Conservation (phyloP, 2,329 filamentous ascomycete genomes). For the Thelonectria blattea region DNA sequence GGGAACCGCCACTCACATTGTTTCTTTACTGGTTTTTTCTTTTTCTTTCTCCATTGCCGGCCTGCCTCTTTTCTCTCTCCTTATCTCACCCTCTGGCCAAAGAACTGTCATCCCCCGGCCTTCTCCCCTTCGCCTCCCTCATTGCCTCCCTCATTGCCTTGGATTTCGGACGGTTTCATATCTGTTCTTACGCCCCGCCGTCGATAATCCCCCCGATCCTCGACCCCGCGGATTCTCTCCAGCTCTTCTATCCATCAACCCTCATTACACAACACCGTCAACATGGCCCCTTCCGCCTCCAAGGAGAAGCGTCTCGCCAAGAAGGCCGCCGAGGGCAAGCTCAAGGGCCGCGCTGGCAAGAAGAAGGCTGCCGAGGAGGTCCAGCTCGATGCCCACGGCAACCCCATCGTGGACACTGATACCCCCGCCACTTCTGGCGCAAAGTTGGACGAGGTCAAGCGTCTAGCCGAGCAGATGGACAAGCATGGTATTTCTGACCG, state of each 20-base stretch:
- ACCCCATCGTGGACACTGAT: conserved; percentile 59
- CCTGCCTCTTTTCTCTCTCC: conserved; percentile 22
- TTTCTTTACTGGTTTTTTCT: conserved; percentile 35
- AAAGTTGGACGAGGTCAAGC: conserved; percentile 82
- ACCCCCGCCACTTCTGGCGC: conserved; percentile 72
- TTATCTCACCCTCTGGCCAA: conserved; percentile 26
- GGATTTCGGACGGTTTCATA: conserved; percentile 25
- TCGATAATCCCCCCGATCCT: conserved; percentile 33
- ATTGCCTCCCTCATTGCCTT: conserved; percentile 29
- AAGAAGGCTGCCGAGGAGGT: conserved; percentile 76
- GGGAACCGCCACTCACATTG: conserved; percentile 38
- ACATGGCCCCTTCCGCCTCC: conserved; percentile 68
- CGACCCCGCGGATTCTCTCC: conserved; percentile 35
- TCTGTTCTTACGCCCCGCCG: conserved; percentile 24
- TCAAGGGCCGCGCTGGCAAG: conserved; percentile 69
- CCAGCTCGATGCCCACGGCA: conserved; percentile 68
- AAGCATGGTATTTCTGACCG: conserved; percentile 95
- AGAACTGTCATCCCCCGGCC: conserved; percentile 35
- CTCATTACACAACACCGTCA: conserved; percentile 41
- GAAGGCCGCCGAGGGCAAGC: conserved; percentile 73
- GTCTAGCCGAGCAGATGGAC: conserved; percentile 91
- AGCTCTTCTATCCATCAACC: conserved; percentile 13
- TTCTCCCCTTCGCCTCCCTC: conserved; percentile 29
- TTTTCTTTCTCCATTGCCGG: conserved; percentile 29
- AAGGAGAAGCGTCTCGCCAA: conserved; percentile 76